Base-by-base conservation (phyloP, 306 rosid genomes). In the Senna siamea region DNA sequence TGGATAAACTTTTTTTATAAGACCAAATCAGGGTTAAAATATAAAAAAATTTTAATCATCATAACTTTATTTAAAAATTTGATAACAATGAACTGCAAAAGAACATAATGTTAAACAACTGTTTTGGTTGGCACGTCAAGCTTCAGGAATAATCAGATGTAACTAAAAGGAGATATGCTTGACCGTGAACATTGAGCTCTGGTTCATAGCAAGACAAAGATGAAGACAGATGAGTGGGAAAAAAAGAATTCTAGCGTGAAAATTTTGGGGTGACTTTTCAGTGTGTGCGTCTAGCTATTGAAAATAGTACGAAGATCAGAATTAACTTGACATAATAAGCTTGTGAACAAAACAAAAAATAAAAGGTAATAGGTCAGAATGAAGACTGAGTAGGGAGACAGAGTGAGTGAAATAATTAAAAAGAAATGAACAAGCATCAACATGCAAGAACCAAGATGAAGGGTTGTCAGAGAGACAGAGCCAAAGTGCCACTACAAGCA, bases 401-500 rank as follows among this genome's bases (percentile, higher is more conserved):
- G 35, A 12, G 61, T 34, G 35, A 32, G 40, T 62, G 56, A 11
- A 50, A 76, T 79, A 78, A 82, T 73, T 69, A 74, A 64, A 69
- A 68, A 66, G 78, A 82, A 76, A 79, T 77, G 78, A 79, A 79
- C 80, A 13, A 32, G 23, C 43, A 7, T 18, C 71, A 70, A 35
- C 82, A 51, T 60, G 66, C 66, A 60, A n/a, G 13, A 63, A 26
- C 30, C 30, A 3, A 26, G n/a, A 26, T 12, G 22, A 47, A 52
- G 70, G 32, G 5, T 28, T 65, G 20, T 32, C 2, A 18, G 34
- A 40, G 17, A 38, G 26, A 17, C 67, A 73, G 44, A 58, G 30
- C 78, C 58, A 26, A 41, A 50, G 37, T 38, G 58, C 28, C 20
- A 14, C 55, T 15, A 43, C 30, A 26, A 26, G 6, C 46, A 40